Conservation (phyloP, 495 filamentous ascomycete species). For the Aspergillus bridgeri region DNA sequence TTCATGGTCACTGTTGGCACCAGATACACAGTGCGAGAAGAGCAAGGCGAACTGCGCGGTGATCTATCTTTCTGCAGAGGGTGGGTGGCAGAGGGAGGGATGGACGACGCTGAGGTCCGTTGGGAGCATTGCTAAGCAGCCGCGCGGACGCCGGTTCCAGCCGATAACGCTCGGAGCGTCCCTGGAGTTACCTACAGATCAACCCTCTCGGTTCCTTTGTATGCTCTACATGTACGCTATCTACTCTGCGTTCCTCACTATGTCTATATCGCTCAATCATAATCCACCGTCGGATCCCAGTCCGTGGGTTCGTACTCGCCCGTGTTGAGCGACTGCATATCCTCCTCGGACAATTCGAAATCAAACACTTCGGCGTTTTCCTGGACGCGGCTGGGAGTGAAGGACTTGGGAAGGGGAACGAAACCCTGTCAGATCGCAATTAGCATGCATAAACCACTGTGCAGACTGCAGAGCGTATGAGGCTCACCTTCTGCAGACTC, state of each 20-base stretch:
- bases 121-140: slow-evolving; percentile 27
- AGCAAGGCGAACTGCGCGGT: background rate
- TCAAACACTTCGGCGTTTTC: slow-evolving; percentile 79
- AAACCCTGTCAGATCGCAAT: slow-evolving; percentile 41
- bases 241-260: background rate
- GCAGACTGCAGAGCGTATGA: background rate
- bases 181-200: background rate
- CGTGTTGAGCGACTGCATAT: slow-evolving; percentile 56
- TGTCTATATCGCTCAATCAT: slow-evolving; percentile 28
- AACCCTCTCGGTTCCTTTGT: background rate
- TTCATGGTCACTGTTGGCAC: slow-evolving; percentile 48
- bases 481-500: slow-evolving; percentile 68
- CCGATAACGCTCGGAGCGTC: background rate
- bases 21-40: background rate
- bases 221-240: background rate
- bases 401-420: slow-evolving; percentile 62
- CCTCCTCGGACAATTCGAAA: slow-evolving; percentile 66
- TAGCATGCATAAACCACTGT: background rate
- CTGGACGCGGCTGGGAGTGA: slow-evolving; percentile 52
- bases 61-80: background rate
- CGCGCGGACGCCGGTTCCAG: slow-evolving; percentile 7
- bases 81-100: background rate
- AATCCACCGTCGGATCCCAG: slow-evolving; percentile 60
- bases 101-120: background rate
- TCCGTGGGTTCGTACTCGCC: slow-evolving; percentile 55